Evolutionary conservation across 2,329 filamentous ascomycete species (phyloP), one percentile per base, ranked within the genome.

Genomic region (Penicillium fuscoglaucum): DNA sequence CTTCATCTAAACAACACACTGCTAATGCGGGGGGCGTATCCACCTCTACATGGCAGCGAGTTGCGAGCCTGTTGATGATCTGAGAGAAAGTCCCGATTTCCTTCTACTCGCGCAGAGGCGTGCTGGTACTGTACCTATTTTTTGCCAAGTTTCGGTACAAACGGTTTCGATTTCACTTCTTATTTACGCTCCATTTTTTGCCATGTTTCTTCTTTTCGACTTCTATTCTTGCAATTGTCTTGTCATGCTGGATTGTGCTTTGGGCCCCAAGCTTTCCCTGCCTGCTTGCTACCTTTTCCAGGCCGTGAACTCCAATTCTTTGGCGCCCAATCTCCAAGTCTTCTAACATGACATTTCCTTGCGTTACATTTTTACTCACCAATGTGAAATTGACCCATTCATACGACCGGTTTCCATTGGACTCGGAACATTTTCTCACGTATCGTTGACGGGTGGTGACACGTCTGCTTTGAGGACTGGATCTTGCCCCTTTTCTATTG

Each of bases 41-140:
- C 40, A 52, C 33, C 51, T 26, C 35, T 31, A n/a, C 46, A 10
- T 53, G 45, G 43, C 45, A 28, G 21, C 39, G 55, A 54, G 47
- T 59, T 45, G 52, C 56, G 51, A 54, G 35, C 53, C 55, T 17
- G 55, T 52, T 40, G 46, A 61, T 59, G 55, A 59, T 53, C 31
- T 51, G 55, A 62, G 49, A 59, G 51, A 52, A 49, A 60, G 45
- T 57, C 52, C 55, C 44, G 53, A 60, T 58, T 65, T 52, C 57
- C 50, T 49, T 66, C 60, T 62, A 61, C 43, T 61, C 58, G 59
- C 61, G 61, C 57, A 41, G 35, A 37, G 45, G 56, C 62, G 60
- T 63, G 64, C 69, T 65, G 67, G 68, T 61, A 50, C 54, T 71
- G 68, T 70, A 66, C 64, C 63, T 63, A 65, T 64, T 61, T 56